Percentiles rank a stretch among this genome's conserved stretches.
phyloP scores from a whole-genome alignment of 306 rosid species.

The Hippophae tibetana region DNA sequence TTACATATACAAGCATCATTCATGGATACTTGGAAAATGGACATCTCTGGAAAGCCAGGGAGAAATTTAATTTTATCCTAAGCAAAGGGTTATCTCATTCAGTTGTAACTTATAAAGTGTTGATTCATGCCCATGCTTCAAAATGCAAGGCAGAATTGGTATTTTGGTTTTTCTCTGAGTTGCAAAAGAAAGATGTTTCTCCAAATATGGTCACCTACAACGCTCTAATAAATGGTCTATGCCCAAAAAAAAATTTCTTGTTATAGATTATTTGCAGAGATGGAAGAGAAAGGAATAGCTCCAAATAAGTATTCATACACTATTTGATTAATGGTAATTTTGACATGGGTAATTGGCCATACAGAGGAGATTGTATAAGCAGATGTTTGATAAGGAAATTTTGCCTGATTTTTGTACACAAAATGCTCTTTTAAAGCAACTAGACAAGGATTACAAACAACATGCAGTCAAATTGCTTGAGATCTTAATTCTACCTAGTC shows the following conservation, averaged over 20 bases:
- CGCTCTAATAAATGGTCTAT: no score
- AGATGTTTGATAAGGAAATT: constrained; percentile 61
- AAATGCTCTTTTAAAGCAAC: constrained; percentile 49
- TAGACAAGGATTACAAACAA: constrained; percentile 38
- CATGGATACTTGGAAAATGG: constrained; percentile 45
- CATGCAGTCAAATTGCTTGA: constrained; percentile 40
- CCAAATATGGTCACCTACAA: no score
- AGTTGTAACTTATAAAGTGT: no score
- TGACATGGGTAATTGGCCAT: constrained; percentile 46
- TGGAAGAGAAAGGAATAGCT: constrained; percentile 57
- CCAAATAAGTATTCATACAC: constrained; percentile 83
- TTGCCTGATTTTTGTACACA: constrained; percentile 68
- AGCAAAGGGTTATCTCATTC: no score
- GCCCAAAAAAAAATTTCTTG: no score
- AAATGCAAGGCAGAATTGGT: no score
- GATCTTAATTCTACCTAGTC: constrained; percentile 27
- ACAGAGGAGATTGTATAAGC: constrained; percentile 66
- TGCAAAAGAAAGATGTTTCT: no score
- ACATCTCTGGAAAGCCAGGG: constrained; percentile 47
- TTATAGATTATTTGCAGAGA: constrained; percentile 18
- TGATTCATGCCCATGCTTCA: no score
- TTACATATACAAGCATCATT: no score
- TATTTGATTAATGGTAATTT: constrained; percentile 61
- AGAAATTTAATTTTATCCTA: constrained; percentile 22
- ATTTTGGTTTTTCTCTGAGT: not conserved